Base-by-base conservation (phyloP, 192 early-diverging fungal species). In the Phlyctochytrium arcticum region DNA sequence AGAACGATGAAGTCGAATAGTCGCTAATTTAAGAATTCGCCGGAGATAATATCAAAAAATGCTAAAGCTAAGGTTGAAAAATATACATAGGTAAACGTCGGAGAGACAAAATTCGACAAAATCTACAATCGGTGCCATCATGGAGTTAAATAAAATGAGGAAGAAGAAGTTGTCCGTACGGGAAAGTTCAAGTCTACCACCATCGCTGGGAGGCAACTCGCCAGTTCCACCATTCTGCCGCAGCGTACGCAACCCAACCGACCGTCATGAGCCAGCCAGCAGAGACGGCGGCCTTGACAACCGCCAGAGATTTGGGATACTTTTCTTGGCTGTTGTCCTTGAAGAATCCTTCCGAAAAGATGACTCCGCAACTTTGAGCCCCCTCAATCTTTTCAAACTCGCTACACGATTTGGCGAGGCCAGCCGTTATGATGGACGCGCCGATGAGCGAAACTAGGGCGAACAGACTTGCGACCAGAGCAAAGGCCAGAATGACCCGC, bases 181-280 rank as follows among this genome's bases (percentile, higher is more conserved):
- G 12, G 39, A 44, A 42, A 44, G 39, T 44, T 12, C 12, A 19
- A n/a, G 39, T 30, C 44, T 62, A 64, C 62, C 62, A 64, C 62
- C 62, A 64, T 26, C 62, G 48, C 50, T 64, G 32, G 3, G 49
- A 54, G 26, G 62, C 62, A 2, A 54, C 50, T 23, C 36, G 6
- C 62, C 62, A 64, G 36, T 32, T 64, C 62, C 62, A 68, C 66
- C 66, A 68, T 42, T 68, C 66, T 6, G 55, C 35, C 12, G 39
- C 66, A 17, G 57, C 57, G n/a, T 68, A 60, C 5, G 15, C 57
- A 6, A 32, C 32, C 66, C 66, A 68, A 15, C 37, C 48, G 30
- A 58, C 19, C 29, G 39, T 30, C 29, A 58, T 5, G 3, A 68
- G 3, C 66, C 66, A 68, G 21, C 23, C 44, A 27, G 56, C 55